Base-by-base conservation (phyloP, 2,329 filamentous ascomycete genomes). In the Monosporascus ibericus region DNA sequence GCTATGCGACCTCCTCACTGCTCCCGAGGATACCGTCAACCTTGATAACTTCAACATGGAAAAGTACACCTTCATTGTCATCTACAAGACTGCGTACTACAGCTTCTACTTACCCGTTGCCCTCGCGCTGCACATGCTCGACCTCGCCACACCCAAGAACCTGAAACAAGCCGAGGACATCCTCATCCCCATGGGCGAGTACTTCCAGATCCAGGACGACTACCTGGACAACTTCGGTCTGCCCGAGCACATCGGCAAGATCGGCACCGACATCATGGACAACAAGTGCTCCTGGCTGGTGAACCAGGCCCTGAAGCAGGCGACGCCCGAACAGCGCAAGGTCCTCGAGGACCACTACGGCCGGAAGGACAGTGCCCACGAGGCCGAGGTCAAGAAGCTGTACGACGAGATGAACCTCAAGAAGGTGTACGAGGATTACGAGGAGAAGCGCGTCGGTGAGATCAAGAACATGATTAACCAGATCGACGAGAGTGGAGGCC, bases 251-350 rank as follows among this genome's bases (percentile, higher is more conserved):
- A 94, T 99, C 69, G 94, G 94, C 72, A 99, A 99, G 84, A 96
- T 97, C 60, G 94, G 94, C 60, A 99, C 94, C 55, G 94, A 99
- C 68, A 99, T 99, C 72, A 86, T 92, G 80, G 94, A 99, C 77
- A 99, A 99, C 83, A 99, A 99, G 82, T 99, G 94, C 81, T 95
- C 90, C 42, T 99, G 94, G 94, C 78, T 99, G 55, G 82, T 99
- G 73, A 99, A 99, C 81, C 87, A 96, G 74, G 94, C 94, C 47
- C 79, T 99, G 54, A 80, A 85, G 70, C 81, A 87, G 57, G 88
- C 83, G 59, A 92, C 81, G 2, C 85, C 90, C 1, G 90, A 92
- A 70, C 94, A 99, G 80, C 85, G 91, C 67, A 80, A 88, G 73
- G 72, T 95, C 39, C 85, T 99, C 49, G 90, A 96, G 68, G 84